These are phyloP conservation scores for Craspedostauros australis DNA, from an alignment of 108 stramenopile species.

Conservation along the genomic window DNA sequence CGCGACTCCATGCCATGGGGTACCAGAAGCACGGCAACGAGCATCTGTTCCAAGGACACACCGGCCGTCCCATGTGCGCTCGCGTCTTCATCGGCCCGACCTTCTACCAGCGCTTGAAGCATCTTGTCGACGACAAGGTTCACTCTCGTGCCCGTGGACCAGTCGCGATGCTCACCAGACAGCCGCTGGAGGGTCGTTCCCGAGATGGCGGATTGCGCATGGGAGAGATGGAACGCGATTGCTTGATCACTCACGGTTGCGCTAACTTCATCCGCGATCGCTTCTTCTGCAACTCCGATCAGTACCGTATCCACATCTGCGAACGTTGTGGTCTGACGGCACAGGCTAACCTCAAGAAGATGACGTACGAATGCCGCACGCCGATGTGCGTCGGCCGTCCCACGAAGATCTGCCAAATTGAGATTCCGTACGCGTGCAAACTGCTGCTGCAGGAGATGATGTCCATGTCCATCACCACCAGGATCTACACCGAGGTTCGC, in stretches of 20 bases:
- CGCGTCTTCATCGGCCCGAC: constrained; percentile 99
- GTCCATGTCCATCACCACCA: constrained; percentile 90
- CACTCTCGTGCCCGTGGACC: constrained; percentile 98
- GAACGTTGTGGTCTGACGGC: constrained; percentile 96
- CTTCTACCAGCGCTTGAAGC: constrained; percentile 99
- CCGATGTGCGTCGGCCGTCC: constrained; percentile 78
- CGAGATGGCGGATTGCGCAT: constrained; percentile 98
- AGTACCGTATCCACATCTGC: constrained; percentile 96
- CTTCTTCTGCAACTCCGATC: constrained; percentile 95
- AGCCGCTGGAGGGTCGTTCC: constrained; percentile 98
- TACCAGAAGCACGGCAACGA: constrained; percentile 98
- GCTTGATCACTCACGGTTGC: constrained; percentile 98
- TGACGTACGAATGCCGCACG: constrained; percentile 91
- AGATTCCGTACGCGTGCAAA: constrained; percentile 99
- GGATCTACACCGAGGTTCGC: constrained; percentile 69
- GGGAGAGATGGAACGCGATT: constrained; percentile 99
- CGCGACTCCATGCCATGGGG: constrained; percentile 90
- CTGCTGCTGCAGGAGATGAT: constrained; percentile 96
- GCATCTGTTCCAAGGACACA: constrained; percentile 96
- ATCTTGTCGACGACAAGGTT: constrained; percentile 99
- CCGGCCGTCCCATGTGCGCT: constrained; percentile 91
- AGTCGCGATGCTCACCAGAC: constrained; percentile 96
- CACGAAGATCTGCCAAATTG: constrained; percentile 83
- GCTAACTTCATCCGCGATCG: constrained; percentile 98
- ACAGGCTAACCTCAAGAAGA: constrained; percentile 92